phyloP scores from a whole-genome alignment of 495 filamentous ascomycete species.

The Penicillium lividum region DNA sequence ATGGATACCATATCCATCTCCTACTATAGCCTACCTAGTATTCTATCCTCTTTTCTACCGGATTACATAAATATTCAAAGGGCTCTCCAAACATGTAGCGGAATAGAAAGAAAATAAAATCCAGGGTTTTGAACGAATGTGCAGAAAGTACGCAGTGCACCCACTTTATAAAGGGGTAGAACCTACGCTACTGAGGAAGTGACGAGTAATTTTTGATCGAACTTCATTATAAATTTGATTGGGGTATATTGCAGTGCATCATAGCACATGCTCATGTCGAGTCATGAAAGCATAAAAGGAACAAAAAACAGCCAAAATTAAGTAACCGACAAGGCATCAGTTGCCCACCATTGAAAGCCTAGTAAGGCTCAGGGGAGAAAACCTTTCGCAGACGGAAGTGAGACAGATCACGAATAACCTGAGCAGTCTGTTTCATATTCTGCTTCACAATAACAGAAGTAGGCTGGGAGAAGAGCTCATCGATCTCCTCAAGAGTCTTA shows the following conservation, averaged over 20 bases:
- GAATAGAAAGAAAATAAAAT: no score
- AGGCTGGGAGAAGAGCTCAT: slow-evolving; percentile 56
- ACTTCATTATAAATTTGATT: slow-evolving; percentile 9
- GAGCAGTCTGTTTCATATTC: slow-evolving; percentile 44
- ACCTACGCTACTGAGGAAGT: no score
- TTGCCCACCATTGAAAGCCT: background rate
- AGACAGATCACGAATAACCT: slow-evolving; percentile 35
- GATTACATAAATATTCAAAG: no score
- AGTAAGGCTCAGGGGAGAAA: slow-evolving; percentile 33
- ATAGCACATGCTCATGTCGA: slow-evolving; percentile 12
- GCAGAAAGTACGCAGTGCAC: no score
- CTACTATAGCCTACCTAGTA: no score
- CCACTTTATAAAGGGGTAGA: no score
- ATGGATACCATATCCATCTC: no score
- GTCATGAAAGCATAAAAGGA: slow-evolving; percentile 8
- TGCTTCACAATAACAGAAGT: slow-evolving; percentile 55
- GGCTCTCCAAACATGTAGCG: no score
- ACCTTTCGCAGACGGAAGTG: slow-evolving; percentile 36
- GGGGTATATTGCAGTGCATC: slow-evolving; percentile 21
- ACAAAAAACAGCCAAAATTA: background rate
- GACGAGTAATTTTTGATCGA: background rate
- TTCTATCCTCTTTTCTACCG: no score
- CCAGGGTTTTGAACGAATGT: no score
- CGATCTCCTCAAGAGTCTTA: slow-evolving; percentile 62
- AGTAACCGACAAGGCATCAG: no score